Conservation (phyloP, 352 stramenopile species). For the Phytopythium delawarense region DNA sequence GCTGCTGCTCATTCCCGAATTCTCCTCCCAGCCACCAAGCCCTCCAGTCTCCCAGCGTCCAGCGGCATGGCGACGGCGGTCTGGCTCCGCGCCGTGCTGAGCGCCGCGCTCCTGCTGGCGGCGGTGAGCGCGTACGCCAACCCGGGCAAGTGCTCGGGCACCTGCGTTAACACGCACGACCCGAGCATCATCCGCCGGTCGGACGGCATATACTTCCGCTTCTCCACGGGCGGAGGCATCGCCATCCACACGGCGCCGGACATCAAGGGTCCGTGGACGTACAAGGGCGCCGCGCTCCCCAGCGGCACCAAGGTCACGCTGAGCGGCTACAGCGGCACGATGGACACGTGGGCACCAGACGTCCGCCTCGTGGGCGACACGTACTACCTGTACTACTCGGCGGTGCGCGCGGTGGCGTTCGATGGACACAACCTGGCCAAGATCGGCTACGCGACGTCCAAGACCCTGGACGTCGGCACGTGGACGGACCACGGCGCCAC, state of each 20-base stretch:
- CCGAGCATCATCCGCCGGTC: constrained; percentile 16
- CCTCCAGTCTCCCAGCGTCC: neutral
- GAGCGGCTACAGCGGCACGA: constrained; percentile 3
- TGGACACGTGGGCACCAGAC: constrained; percentile 24
- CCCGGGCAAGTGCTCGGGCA: neutral
- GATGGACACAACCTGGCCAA: constrained; percentile 30
- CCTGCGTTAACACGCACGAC: constrained; percentile 12
- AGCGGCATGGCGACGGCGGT: neutral
- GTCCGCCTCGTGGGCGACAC: constrained; percentile 30
- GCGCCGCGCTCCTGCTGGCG: neutral
- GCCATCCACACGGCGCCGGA: constrained; percentile 21
- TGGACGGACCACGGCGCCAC: constrained; percentile 33
- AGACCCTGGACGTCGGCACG: constrained; percentile 32
- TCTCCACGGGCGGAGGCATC: constrained; percentile 22
- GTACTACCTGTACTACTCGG: constrained; percentile 56
- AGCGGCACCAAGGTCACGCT: constrained; percentile 21
- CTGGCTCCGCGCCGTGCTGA: neutral
- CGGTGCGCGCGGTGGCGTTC: constrained; percentile 29
- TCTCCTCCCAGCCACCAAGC: neutral
- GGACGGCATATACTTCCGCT: constrained; percentile 28
- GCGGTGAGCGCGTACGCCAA: neutral
- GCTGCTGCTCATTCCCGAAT: neutral
- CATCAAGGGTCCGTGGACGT: constrained; percentile 20
- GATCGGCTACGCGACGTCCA: constrained; percentile 30
- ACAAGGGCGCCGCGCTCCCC: constrained; percentile 17